Base-by-base conservation (phyloP, 2,329 filamentous ascomycete genomes). In the Bipolaris sorokiniana region DNA sequence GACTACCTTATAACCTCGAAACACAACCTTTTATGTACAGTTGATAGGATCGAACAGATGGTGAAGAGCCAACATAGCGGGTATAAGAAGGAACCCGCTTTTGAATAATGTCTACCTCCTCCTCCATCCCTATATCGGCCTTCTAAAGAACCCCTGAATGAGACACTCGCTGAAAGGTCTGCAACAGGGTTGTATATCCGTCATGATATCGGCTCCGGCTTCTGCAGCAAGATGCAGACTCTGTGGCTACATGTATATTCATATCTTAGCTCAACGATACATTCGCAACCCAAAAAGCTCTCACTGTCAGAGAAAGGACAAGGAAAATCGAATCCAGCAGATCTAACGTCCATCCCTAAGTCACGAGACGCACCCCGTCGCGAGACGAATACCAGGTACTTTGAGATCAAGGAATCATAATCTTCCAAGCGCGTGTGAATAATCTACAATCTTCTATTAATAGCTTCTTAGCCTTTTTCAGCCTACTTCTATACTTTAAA, bases 1-100 rank as follows among this genome's bases (percentile, higher is more conserved):
- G 51, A 56, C 34, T 58, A 62, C 46, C 54, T 63, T n/a, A 63
- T 63, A 28, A 58, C 60, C 23, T 60, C 48, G 23, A 52, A 9
- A 53, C 54, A 57, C 31, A 41, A 58, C 41, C 56, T 54, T 45
- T 48, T 56, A 18, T 37, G 56, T 41, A 51, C 58, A 13, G 45
- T 56, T 34, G 34, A 15, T 33, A 53, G 54, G 13, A 56, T 63
- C 16, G 36, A 51, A 31, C 38, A 63, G 23, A 58, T 60, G 26
- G 48, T 56, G 15, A 48, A 48, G 23, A 59, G 42, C 28, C 34
- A 59, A 45, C 54, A 59, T 46, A 58, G 28, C 46, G 56, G 53
- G 50, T 56, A 56, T 22, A 31, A 0, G 26, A 61, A 58, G 40
- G 48, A 58, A 3, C 41, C 58, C 51, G 52, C 55, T 31, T 56